Evolutionary conservation across 176 grass and related monocot genomes (phyloP).

Genomic region (Phragmites australis): DNA sequence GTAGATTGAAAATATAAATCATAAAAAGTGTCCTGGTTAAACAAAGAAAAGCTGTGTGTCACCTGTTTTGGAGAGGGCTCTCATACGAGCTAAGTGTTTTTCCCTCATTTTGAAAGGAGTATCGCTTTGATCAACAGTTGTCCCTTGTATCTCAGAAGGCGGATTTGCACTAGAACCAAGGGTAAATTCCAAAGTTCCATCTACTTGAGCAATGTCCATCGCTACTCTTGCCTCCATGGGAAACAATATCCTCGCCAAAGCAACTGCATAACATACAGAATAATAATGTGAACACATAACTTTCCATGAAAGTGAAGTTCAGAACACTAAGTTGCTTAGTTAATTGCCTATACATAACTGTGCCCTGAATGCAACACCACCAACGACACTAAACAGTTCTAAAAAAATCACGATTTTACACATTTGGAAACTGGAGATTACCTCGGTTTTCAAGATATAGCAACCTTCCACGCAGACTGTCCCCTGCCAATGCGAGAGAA

Average conservation of each 20-base stretch:
- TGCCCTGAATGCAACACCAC: background rate
- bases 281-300: background rate
- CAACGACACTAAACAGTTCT: background rate
- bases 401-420: background rate
- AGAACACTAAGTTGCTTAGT: background rate
- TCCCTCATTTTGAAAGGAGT: conserved; percentile 69
- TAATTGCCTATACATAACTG: background rate
- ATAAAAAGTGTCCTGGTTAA: background rate
- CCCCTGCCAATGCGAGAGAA: conserved; percentile 68
- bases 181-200: conserved; percentile 76
- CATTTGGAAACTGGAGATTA: conserved; percentile 9
- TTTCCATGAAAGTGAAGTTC: background rate
- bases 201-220: conserved; percentile 87
- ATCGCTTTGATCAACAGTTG: conserved; percentile 59
- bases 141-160: conserved; percentile 15
- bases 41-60: background rate
- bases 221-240: conserved; percentile 76
- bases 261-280: conserved; percentile 61
- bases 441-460: conserved; percentile 94
- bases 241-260: conserved; percentile 82
- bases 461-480: conserved; percentile 53
- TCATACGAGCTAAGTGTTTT: conserved; percentile 67
- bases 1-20: background rate
- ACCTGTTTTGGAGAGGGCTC: conserved; percentile 84
- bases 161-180: conserved; percentile 35